Base-by-base conservation (phyloP, 257 asterid genomes). In the Solanum ossicruentum region DNA sequence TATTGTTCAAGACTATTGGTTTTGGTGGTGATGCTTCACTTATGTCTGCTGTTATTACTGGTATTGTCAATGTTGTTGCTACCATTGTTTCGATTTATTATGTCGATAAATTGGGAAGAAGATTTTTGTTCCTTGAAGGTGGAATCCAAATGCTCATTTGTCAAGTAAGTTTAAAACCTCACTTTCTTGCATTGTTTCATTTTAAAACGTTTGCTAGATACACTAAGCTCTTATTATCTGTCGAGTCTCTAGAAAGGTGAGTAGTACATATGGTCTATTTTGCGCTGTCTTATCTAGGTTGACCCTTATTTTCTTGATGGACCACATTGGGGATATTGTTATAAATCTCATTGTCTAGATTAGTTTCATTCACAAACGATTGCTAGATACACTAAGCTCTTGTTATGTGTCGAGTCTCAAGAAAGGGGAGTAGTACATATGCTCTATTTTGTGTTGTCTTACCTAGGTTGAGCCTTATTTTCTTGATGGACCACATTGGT, bases 91-190 rank as follows among this genome's bases (percentile, higher is more conserved):
- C 98, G 2, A 91, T 94, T 17, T 89, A 88, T n/a, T 92, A 93
- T 0, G 98, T 93, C 5, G 98, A 94, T 84, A 92, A 85, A 55
- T 92, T 95, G 94, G 98, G 98, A 1, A 84, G 98, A 72, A 87
- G 98, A 85, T 87, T 86, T 82, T 92, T 94, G 60, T 92, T 94
- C 90, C 88, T 94, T 16, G 91, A 88, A 63, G 97, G 98, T 21
- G 98, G 97, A 26, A 0, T 57, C 20, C 97, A 93, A 82, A 94
- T 94, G 98, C 85, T 94, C 58, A 66, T 92, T 2, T 89, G 94
- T n/a, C 97, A 94, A 92, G 98, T 94, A 87, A 12, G 57, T 82
- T 8, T 11, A 1, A 13, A 63, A 60, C 15, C 26, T 17, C 45
- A 23, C 52, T 15, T 26, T 51, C 17, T 51, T 77, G n/a, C n/a